Evolutionary conservation across 2,329 filamentous ascomycete genomes (phyloP), one percentile per base, ranked within the genome.

Genomic region (Apiospora kogelbergensis): DNA sequence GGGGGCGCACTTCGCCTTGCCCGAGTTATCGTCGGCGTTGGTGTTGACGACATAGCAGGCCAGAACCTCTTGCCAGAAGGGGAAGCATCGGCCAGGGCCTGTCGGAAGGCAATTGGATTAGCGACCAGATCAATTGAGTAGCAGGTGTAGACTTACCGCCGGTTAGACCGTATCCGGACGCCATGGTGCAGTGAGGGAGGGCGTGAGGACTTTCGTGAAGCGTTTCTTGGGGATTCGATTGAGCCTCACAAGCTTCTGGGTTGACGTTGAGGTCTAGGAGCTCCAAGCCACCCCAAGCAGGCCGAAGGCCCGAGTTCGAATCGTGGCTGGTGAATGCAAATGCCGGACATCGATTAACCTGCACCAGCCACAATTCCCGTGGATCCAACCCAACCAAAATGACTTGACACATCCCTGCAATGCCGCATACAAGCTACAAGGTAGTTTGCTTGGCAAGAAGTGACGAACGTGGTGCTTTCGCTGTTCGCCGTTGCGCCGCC

Each of bases 31-130:
- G 68, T 95, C 92, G 73, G 91, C 85, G 73, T 87, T 88, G 68
- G 94, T 94, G 85, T 98, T 98, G 79, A 97, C 91, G 71, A 98
- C 94, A 82, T 99, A 99, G 89, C 96, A 99, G 77, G 94, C 94
- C 80, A 99, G 92, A 74, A 98, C 90, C 84, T 99, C 96, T 85
- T 99, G 96, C 96, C 96, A 99, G 89, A 98, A 99, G 80, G 95
- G 93, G 86, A 97, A 98, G 90, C 96, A 99, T 82, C 95, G 93
- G 75, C 84, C 85, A 72, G 88, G 86, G 77, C 88, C 88, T 90
- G 75, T 70, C 20, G 1, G 67, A 48, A 63, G 66, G 69, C 67
- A 69, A 74, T 72, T 71, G 68, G 64, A 70, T 74, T 68, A 73
- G 72, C 45, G 37, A 42, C 26, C 44, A 53, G 66, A 42, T 69